phyloP scores from a whole-genome alignment of 2,329 filamentous ascomycete genomes.

The Aspergillus latus region DNA sequence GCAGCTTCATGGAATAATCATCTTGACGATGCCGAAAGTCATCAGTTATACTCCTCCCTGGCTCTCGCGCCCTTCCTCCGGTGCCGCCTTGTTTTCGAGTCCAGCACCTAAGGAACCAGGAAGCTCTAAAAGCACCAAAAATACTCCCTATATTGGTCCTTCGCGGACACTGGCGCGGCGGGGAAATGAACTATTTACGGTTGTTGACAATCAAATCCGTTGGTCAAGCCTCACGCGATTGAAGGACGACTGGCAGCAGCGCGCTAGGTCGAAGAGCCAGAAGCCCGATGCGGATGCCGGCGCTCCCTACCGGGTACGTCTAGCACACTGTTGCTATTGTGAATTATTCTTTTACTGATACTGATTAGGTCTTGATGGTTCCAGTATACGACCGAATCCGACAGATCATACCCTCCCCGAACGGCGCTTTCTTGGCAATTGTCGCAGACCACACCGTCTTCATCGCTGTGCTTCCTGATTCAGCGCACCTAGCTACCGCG shows the following conservation, averaged over 20 bases:
- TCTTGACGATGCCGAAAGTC: slow-evolving; percentile 73
- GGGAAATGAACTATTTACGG: slow-evolving; percentile 85
- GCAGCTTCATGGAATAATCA: background rate
- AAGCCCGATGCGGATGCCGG: slow-evolving; percentile 36
- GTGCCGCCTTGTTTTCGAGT: slow-evolving; percentile 72
- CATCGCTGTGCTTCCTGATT: slow-evolving; percentile 79
- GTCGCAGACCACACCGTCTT: slow-evolving; percentile 85
- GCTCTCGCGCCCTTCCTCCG: slow-evolving; percentile 75
- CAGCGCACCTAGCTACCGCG: slow-evolving; percentile 69
- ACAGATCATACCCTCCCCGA: slow-evolving; percentile 81
- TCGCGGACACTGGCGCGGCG: slow-evolving; percentile 70
- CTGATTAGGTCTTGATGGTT: slow-evolving; percentile 67
- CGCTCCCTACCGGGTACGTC: slow-evolving; percentile 32
- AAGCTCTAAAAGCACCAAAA: slow-evolving; percentile 16
- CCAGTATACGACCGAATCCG: slow-evolving; percentile 78
- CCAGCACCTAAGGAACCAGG: slow-evolving; percentile 43
- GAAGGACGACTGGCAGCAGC: slow-evolving; percentile 61
- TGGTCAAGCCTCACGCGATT: slow-evolving; percentile 83
- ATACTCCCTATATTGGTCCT: slow-evolving; percentile 39
- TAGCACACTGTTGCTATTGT: too few relatives aligned
- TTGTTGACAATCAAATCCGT: slow-evolving; percentile 82
- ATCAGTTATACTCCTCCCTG: slow-evolving; percentile 82
- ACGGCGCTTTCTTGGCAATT: slow-evolving; percentile 77
- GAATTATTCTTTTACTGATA: slow-evolving; percentile 9
- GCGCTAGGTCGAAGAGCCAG: slow-evolving; percentile 32